Evolutionary conservation across 306 rosid genomes (phyloP).

Genomic region (Senna siamea): DNA sequence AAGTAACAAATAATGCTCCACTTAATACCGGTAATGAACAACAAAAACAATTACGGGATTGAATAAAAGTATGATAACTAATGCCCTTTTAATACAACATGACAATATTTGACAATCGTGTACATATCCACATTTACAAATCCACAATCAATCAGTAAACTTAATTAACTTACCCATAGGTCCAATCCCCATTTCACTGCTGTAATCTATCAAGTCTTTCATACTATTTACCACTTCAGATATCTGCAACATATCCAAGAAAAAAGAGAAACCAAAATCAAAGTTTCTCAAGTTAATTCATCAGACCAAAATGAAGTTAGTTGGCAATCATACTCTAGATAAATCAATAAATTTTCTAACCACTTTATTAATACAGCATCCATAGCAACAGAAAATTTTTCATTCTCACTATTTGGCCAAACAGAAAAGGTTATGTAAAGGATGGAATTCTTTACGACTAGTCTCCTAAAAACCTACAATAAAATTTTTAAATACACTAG

Average conservation of each 20-base stretch:
- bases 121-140: constrained; percentile 30
- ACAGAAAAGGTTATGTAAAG: not conserved
- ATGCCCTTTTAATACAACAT: constrained; percentile 23
- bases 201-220: constrained; percentile 98
- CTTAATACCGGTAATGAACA: not conserved
- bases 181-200: constrained; percentile 82
- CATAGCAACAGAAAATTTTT: not conserved
- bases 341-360: not conserved
- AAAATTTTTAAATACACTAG: not conserved
- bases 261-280: constrained; percentile 7
- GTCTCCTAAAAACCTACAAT: not conserved
- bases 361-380: constrained; percentile 5
- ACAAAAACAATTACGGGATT: not conserved
- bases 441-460: not conserved
- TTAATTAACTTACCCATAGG: constrained; percentile 80
- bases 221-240: constrained; percentile 96
- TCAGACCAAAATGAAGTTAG: constrained; percentile 16
- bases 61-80: not conserved
- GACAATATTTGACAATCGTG: constrained; percentile 11
- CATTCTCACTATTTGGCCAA: not conserved
- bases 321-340: not conserved
- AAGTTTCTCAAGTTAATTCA: constrained; percentile 14
- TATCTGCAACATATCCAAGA: constrained; percentile 58
- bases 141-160: constrained; percentile 15
- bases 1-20: not conserved